Base-by-base conservation (phyloP, 495 filamentous ascomycete genomes). In the Penicillium waksmanii region DNA sequence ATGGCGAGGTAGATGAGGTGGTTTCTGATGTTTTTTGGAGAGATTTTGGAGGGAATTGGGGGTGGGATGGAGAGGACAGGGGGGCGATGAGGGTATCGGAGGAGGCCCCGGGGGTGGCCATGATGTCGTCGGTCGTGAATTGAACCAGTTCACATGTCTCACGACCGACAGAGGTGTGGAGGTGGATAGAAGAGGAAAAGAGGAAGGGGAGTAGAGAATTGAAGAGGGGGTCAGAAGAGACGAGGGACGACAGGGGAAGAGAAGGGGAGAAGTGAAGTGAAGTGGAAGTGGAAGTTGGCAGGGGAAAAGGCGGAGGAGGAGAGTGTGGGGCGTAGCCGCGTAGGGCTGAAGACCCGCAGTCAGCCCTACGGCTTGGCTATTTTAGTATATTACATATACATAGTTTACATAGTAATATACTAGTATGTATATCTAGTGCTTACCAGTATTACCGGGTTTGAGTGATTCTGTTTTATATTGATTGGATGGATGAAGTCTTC, bases 261-360 rank as follows among this genome's bases (percentile, higher is more conserved):
- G 6, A 19, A 48, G 11, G 8, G 21, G 46, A 27, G 11, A 48
- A 12, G 21, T 9, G 21, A 48, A 12, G 21, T 9, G 21, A 13
- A 46, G 43, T 5, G 17, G 43, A 46, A n/a, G 17, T 11, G 17
- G 17, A 21, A 21, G 17, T 31, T 31, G 25, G 18, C 48, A 43
- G 21, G 34, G 58, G 27, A 33, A 31, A 31, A 31, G 27, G 27
- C 27, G 11, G 56, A 62, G 18, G 50, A 51, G 34, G 43, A 18
- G 47, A 52, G 58, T 25, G 33, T 48, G 46, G 46, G 46, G 46
- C 46, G 56, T n/a, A n/a, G n/a, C n/a, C n/a, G n/a, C n/a, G n/a
- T 70, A 70, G 66, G 68, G 68, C 68, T 70, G 67, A 65, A 19
- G n/a, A 25, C 19, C 47, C 17, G 9, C 11, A 2, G 1, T 48